These are phyloP conservation scores for Aspergillus leporis DNA, from an alignment of 495 filamentous ascomycete species.

Conservation along the genomic window DNA sequence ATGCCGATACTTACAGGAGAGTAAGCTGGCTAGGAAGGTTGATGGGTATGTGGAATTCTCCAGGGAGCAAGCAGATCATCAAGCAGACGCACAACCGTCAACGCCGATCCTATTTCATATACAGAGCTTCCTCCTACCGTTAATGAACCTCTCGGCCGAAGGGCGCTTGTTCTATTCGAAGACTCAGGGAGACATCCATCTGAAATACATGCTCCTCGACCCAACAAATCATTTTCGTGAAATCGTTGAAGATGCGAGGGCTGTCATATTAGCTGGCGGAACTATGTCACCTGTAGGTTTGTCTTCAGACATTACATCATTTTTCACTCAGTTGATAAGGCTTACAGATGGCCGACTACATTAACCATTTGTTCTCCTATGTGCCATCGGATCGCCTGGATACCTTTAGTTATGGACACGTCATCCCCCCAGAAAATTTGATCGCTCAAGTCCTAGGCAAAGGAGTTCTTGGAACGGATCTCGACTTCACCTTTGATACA, in stretches of 20 bases:
- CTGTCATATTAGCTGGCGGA: slow-evolving; percentile 89
- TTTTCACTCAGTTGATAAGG: slow-evolving; percentile 3
- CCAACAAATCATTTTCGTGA: slow-evolving; percentile 89
- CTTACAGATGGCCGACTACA: slow-evolving; percentile 78
- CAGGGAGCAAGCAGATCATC: slow-evolving; percentile 43
- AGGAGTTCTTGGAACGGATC: slow-evolving; percentile 57
- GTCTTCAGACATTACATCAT: neutral
- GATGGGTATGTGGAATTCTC: slow-evolving; percentile 76
- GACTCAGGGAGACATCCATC: slow-evolving; percentile 52
- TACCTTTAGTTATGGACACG: slow-evolving; percentile 91
- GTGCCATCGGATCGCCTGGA: slow-evolving; percentile 62
- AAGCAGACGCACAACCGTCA: slow-evolving; percentile 36
- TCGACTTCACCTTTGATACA: slow-evolving; percentile 86
- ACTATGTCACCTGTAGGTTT: slow-evolving; percentile 85
- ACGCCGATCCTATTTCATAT: slow-evolving; percentile 81
- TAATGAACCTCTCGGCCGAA: slow-evolving; percentile 88
- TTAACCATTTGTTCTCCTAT: slow-evolving; percentile 79
- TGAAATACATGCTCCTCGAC: slow-evolving; percentile 92
- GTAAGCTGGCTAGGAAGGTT: slow-evolving; percentile 91
- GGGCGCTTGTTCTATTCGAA: slow-evolving; percentile 82
- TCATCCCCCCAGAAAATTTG: slow-evolving; percentile 82
- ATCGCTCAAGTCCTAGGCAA: slow-evolving; percentile 64
- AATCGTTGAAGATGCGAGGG: slow-evolving; percentile 80
- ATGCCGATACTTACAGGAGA: slow-evolving; percentile 82
- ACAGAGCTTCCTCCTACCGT: slow-evolving; percentile 74